A percentile compares a stretch with the other conserved stretches of the same genome.
Evolutionary conservation across 345 rosid genomes (phyloP).

Genomic region (Ceriops decandra): DNA sequence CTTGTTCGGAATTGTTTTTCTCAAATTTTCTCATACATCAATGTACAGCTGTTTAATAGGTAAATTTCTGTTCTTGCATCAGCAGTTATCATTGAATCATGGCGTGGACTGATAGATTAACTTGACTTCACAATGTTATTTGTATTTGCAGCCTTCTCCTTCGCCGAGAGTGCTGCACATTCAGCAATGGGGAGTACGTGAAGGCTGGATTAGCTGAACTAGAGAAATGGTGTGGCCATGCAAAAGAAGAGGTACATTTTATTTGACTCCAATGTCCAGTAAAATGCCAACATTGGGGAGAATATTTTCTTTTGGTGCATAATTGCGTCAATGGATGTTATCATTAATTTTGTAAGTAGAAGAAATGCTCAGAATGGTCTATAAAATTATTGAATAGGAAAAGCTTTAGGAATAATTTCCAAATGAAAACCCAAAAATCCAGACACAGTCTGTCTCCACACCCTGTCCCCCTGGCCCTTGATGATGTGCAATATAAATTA

Average conservation of each 20-base stretch:
- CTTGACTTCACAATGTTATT: not conserved
- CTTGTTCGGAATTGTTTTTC: slow-evolving; percentile 20
- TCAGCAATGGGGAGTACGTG: slow-evolving; percentile 29
- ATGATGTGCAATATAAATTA: too few relatives aligned
- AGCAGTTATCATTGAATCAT: not conserved
- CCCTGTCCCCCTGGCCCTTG: too few relatives aligned
- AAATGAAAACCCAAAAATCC: too few relatives aligned
- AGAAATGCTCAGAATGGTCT: not conserved
- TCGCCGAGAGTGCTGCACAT: slow-evolving; percentile 28
- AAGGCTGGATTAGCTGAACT: slow-evolving; percentile 27
- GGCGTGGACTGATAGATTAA: not conserved
- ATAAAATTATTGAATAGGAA: too few relatives aligned
- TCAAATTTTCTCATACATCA: slow-evolving; percentile 24
- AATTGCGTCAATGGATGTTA: too few relatives aligned
- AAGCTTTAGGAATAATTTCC: too few relatives aligned
- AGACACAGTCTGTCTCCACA: too few relatives aligned
- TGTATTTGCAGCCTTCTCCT: slow-evolving; percentile 23
- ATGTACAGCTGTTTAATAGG: slow-evolving; percentile 31
- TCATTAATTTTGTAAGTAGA: not conserved
- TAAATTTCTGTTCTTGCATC: not conserved
- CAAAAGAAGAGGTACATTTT: slow-evolving; percentile 24
- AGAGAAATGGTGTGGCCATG: slow-evolving; percentile 30
- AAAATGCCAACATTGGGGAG: not conserved
- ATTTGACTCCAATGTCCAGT: not conserved
- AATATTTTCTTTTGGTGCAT: too few relatives aligned